Evolutionary conservation across 768 basidiomycete genomes (phyloP), one percentile per base, ranked within the genome.

Genomic region (Boletus edulis): DNA sequence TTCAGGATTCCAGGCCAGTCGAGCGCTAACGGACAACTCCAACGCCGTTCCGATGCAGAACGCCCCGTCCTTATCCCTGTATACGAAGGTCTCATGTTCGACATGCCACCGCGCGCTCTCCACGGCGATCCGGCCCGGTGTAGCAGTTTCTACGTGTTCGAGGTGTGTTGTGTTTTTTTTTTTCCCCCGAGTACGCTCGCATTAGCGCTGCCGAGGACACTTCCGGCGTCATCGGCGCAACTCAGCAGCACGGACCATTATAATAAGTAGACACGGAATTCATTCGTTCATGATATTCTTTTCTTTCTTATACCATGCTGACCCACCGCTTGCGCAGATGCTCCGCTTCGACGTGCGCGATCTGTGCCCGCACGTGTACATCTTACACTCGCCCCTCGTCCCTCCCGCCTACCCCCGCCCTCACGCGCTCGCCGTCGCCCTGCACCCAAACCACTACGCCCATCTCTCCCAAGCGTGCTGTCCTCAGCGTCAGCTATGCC

Each of bases 341-440:
- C 48, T 49, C 66, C 17, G 63, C 69, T 12, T 59, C 68, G 41
- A 72, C 66, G 17, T 76, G 75, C 49, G 59, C 64, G 4, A 66
- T 76, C 41, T 76, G 75, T 46, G 60, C 75, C 15, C 66, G 75
- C 13, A 76, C 67, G 27, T 76, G 75, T 46, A 72, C 70, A 24
- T 73, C 67, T 1, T 70, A 64, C 27, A 68, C 58, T 31, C 61
- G 61, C 15, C 69, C 67, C 3, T 55, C 65, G 13, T 76, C 72
- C 34, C 49, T 65, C 20, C 73, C 75, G 22, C 72, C 74, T 2
- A 75, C 74, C 2, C 75, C 73, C 3, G 68, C 68, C 20, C 67
- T 74, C 46, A 73, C 71, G 3, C 64, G 65, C 38, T 70, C 72
- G 5, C 66, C 74, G 8, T 70, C 70, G 31, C 66, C 60, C 13